Evolutionary conservation across 495 filamentous ascomycete species (phyloP), one percentile per base, ranked within the genome.

Genomic region (Aspergillus nidulans): DNA sequence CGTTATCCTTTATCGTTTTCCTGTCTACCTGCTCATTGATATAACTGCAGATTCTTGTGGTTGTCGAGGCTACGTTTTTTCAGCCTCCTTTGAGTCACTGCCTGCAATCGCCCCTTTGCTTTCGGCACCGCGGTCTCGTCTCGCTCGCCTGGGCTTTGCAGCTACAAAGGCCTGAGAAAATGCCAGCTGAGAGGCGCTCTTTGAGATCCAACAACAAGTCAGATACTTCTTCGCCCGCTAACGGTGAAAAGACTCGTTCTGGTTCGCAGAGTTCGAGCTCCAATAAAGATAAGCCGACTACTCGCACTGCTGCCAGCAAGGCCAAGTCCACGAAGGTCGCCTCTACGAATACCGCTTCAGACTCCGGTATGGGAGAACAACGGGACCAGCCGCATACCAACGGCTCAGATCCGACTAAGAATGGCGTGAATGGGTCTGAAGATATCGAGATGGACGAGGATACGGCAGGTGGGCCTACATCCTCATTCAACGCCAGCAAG

Each of bases 361-460:
- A 71, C 62, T 63, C 64, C 60, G 81, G 77, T 63, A 77, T 77
- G 74, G 68, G 66, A 41, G 70, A 64, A 49, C 62, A 72, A 38
- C 59, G 69, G 55, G 88, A 89, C 64, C 85, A 86, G 69, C 85
- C 85, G 65, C 85, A 87, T 68, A 74, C 73, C 50, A 88, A 88
- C 73, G 84, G 85, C 57, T 85, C 83, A 49, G 83, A 89, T 61
- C 82, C 86, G 53, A 76, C 84, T 50, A 84, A 88, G 71, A 89
- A 89, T 72, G 83, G 87, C 61, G 78, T 89, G 71, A 83, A 88
- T 65, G 84, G 85, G 60, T 81, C 81, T 55, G 84, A 91, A 58
- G 89, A 91, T 71, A 80, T 90, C 60, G 88, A 90, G 67, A 91
- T 91, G 88, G 85, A 83, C 69, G 86, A 88, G 74, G 85, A 88